A percentile compares a stretch with the other conserved stretches of the same genome.
Evolutionary conservation across 331 rosid species (phyloP).

Genomic region (Cucumis variabilis): DNA sequence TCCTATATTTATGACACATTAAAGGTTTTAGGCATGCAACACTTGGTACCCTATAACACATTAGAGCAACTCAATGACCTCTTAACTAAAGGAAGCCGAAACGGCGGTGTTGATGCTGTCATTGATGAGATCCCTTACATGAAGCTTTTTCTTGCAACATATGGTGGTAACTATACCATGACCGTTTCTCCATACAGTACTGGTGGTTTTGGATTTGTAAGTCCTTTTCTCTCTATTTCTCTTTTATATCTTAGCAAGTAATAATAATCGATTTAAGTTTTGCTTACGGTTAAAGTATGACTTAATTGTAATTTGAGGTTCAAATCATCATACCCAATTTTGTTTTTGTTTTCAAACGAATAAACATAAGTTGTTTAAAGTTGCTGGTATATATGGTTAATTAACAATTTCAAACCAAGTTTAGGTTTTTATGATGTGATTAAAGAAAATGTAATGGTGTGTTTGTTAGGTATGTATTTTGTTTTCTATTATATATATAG

Average conservation of each 20-base stretch:
- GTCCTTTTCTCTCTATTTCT: neutral
- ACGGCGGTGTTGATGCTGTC: slow-evolving; percentile 27
- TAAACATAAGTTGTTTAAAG: too few relatives aligned
- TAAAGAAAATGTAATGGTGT: too few relatives aligned
- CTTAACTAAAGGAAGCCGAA: slow-evolving; percentile 22
- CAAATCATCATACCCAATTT: too few relatives aligned
- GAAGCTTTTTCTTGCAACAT: neutral
- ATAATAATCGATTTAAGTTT: too few relatives aligned
- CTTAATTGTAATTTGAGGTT: too few relatives aligned
- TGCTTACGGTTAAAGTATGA: too few relatives aligned
- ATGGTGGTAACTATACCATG: neutral
- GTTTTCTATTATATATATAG: too few relatives aligned
- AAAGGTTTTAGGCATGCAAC: neutral
- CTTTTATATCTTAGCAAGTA: neutral
- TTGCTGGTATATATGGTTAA: too few relatives aligned
- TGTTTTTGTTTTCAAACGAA: too few relatives aligned
- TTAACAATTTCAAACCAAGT: too few relatives aligned
- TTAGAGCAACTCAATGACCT: neutral
- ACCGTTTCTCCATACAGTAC: neutral
- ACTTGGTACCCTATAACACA: neutral
- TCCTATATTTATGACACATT: slow-evolving; percentile 1
- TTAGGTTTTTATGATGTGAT: too few relatives aligned
- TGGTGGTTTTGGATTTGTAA: neutral
- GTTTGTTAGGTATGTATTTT: too few relatives aligned
- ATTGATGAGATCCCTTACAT: slow-evolving; percentile 31